A percentile compares a stretch with the other conserved stretches of the same genome.
Evolutionary conservation across 2,329 filamentous ascomycete genomes (phyloP).

Genomic region (Monilinia vaccinii-corymbosi): DNA sequence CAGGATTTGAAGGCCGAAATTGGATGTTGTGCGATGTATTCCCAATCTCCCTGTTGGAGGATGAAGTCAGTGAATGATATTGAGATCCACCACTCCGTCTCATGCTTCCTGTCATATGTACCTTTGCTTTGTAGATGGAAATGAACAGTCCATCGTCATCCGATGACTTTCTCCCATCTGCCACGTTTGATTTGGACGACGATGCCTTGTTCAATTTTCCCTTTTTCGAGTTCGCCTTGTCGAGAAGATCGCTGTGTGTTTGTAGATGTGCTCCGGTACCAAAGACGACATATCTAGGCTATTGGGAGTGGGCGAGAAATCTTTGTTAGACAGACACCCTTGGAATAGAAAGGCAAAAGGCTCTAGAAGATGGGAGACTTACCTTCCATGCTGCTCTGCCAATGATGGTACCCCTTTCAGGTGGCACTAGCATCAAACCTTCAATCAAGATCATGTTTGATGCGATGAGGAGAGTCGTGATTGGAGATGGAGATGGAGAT

Average conservation of each 20-base stretch:
- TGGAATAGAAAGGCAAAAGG: constrained; percentile 10
- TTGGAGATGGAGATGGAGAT: too few relatives aligned
- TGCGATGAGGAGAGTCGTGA: too few relatives aligned
- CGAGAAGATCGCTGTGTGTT: constrained; percentile 39
- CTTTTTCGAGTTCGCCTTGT: constrained; percentile 10
- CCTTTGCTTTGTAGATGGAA: constrained; percentile 31
- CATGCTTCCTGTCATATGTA: constrained; percentile 17
- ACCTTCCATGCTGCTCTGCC: constrained; percentile 47
- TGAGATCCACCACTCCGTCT: neutral
- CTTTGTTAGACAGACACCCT: constrained; percentile 2
- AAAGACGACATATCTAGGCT: constrained; percentile 53
- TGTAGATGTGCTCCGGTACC: constrained; percentile 36
- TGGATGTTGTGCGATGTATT: constrained; percentile 27
- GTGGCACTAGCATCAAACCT: constrained; percentile 40
- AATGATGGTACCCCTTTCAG: constrained; percentile 43
- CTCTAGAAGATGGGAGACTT: constrained; percentile 21
- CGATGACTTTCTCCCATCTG: constrained; percentile 17
- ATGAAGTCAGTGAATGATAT: neutral
- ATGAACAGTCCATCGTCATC: constrained; percentile 22
- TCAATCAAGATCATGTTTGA: constrained; percentile 37
- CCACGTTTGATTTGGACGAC: constrained; percentile 24
- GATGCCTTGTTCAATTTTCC: constrained; percentile 15
- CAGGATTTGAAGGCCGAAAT: constrained; percentile 28
- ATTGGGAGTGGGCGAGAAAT: neutral
- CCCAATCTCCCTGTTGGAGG: constrained; percentile 27